Evolutionary conservation across 192 early-diverging fungal species (phyloP).

Genomic region (Coemansia sp.): DNA sequence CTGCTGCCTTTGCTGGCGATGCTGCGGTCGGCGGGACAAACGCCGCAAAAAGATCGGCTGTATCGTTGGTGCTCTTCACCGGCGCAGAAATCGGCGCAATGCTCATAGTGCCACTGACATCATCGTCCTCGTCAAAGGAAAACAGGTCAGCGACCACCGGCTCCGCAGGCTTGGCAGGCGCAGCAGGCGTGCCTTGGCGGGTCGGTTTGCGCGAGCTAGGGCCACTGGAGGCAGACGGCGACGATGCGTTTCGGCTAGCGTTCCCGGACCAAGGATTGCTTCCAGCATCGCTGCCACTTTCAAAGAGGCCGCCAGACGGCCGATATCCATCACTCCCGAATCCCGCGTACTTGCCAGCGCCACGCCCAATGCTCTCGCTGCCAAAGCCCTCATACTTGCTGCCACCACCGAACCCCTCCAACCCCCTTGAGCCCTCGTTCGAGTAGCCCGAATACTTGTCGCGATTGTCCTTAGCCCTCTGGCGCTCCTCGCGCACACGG

Average conservation of each 20-base stretch:
- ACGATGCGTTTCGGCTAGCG: constrained; percentile 17
- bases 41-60: neutral
- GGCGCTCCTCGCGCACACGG: constrained; percentile 78
- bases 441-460: constrained; percentile 84
- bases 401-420: constrained; percentile 24
- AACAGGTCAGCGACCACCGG: constrained; percentile 49
- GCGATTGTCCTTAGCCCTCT: constrained; percentile 85
- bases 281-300: constrained; percentile 29
- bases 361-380: constrained; percentile 44
- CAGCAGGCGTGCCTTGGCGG: constrained; percentile 25
- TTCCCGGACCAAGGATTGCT: constrained; percentile 35
- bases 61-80: constrained; percentile 35
- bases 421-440: constrained; percentile 39
- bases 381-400: constrained; percentile 65
- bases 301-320: constrained; percentile 24
- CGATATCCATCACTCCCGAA: constrained; percentile 34
- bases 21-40: constrained; percentile 12
- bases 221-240: constrained; percentile 20
- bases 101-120: neutral
- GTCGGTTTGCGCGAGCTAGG: constrained; percentile 25
- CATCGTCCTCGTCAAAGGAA: constrained; percentile 47
- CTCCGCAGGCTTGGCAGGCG: constrained; percentile 13
- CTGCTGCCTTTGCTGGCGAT: constrained; percentile 17
- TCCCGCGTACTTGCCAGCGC: constrained; percentile 29
- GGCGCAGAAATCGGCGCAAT: constrained; percentile 24